These are phyloP conservation scores for Fusarium transvaalense DNA, from an alignment of 2,329 filamentous ascomycete species.

Conservation along the genomic window DNA sequence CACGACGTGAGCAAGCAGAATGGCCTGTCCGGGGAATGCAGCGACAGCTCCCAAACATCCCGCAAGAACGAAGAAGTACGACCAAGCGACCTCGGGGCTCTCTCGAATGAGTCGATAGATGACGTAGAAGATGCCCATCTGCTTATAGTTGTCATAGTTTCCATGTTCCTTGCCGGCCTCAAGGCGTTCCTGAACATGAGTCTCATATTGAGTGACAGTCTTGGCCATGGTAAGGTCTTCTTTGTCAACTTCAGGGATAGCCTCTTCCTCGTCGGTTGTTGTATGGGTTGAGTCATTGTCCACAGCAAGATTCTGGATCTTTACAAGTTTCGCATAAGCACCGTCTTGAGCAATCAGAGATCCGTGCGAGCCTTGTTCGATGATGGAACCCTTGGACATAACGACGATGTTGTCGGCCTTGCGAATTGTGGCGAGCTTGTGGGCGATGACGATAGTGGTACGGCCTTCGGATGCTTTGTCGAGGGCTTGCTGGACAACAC, in stretches of 20 bases:
- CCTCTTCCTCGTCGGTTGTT: slow-evolving; percentile 46
- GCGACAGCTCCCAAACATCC: slow-evolving; percentile 52
- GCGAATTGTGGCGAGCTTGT: slow-evolving; percentile 61
- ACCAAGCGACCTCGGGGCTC: slow-evolving; percentile 54
- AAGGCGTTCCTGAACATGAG: slow-evolving; percentile 49
- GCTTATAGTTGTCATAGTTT: slow-evolving; percentile 53
- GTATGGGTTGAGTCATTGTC: slow-evolving; percentile 35
- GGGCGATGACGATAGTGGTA: slow-evolving; percentile 74
- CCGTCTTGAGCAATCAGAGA: slow-evolving; percentile 63
- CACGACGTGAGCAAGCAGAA: slow-evolving; percentile 58
- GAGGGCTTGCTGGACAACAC: slow-evolving; percentile 66
- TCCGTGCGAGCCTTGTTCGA: slow-evolving; percentile 55
- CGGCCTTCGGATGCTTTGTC: slow-evolving; percentile 65
- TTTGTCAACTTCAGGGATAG: slow-evolving; percentile 28
- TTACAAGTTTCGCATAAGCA: slow-evolving; percentile 66
- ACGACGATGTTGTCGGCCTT: slow-evolving; percentile 52
- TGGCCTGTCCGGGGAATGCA: slow-evolving; percentile 58
- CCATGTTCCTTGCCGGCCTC: slow-evolving; percentile 54
- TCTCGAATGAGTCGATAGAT: slow-evolving; percentile 54
- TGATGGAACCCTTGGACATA: slow-evolving; percentile 46
- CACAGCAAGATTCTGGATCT: slow-evolving; percentile 54
- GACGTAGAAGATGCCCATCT: slow-evolving; percentile 49
- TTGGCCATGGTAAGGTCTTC: slow-evolving; percentile 43
- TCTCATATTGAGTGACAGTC: slow-evolving; percentile 51
- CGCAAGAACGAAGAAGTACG: slow-evolving; percentile 52